phyloP scores from a whole-genome alignment of 1,284 basidiomycete species.

The Golubevia pallescens region DNA sequence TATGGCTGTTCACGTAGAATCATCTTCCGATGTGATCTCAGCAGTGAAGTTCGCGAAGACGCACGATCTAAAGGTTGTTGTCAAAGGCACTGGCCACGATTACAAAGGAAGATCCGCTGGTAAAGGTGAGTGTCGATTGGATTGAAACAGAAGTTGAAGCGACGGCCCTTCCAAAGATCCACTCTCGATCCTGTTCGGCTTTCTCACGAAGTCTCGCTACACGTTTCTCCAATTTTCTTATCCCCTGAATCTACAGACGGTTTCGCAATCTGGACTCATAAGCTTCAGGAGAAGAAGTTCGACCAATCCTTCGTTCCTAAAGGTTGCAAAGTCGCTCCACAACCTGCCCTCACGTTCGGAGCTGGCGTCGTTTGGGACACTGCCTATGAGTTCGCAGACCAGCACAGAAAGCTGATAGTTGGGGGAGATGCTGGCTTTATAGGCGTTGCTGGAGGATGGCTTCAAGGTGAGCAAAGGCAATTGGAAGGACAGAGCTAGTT shows the following conservation, averaged over 20 bases:
- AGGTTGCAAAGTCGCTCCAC: not conserved
- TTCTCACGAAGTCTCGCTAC: too few relatives aligned
- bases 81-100: not conserved
- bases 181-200: too few relatives aligned
- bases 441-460: not conserved
- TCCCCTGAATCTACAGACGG: not conserved
- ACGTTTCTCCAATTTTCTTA: too few relatives aligned
- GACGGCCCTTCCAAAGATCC: too few relatives aligned
- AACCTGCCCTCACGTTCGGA: not conserved
- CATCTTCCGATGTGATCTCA: not conserved
- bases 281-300: not conserved
- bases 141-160: too few relatives aligned
- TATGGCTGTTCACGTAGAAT: not conserved
- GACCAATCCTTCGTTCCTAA: not conserved
- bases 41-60: not conserved
- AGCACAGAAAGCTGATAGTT: not conserved
- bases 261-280: not conserved
- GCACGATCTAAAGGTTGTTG: not conserved
- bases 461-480: not conserved
- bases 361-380: not conserved
- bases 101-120: not conserved
- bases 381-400: not conserved
- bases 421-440: not conserved
- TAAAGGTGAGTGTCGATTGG: not conserved
- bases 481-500: too few relatives aligned